Evolutionary conservation across 768 basidiomycete genomes (phyloP), one percentile per base, ranked within the genome.

Genomic region (Megacollybia marginata): DNA sequence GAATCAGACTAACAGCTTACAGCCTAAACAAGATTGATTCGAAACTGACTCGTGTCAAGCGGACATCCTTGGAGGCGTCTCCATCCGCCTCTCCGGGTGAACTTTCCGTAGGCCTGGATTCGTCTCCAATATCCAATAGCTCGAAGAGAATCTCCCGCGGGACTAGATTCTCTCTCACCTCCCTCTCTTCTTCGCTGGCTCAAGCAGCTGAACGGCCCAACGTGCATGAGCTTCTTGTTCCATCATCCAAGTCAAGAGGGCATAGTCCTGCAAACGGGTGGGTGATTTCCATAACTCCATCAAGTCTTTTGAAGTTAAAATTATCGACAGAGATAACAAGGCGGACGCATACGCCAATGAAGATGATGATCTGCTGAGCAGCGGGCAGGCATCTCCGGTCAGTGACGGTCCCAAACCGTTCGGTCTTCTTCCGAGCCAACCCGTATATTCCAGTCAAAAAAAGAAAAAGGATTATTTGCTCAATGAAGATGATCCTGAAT

Each of bases 311-410:
- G 38, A 8, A 15, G 18, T 8, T 15, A 8, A 18, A 40, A 40
- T 40, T 18, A 4, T 40, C 35, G 35, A 28, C 23, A 28, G 23
- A 28, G 23, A 28, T 28, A 28, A 28, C 23, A 28, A 28, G 38
- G 38, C 38, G 8, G 38, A 40, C 23, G 18, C 23, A 36, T 23
- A 54, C 5, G 59, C 56, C 28, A 71, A 68, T 8, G 84, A 86
- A 10, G 78, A 79, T 16, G 85, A 85, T 12, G 82, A 85, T 12
- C 65, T 83, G n/a, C 64, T 85, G 46, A 89, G 88, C 61, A 89
- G 87, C 57, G 86, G 85, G 1, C 88, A 88, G 58, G 78, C 74
- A 1, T 91, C 87, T 20, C 85, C 87, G 6, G 67, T 77, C 53
- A 81, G 86, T 83, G 62, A 57, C 76, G 65, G 12, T 13, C 49